Base-by-base conservation (phyloP, 257 asterid species). In the Nicotiana noctiflora region DNA sequence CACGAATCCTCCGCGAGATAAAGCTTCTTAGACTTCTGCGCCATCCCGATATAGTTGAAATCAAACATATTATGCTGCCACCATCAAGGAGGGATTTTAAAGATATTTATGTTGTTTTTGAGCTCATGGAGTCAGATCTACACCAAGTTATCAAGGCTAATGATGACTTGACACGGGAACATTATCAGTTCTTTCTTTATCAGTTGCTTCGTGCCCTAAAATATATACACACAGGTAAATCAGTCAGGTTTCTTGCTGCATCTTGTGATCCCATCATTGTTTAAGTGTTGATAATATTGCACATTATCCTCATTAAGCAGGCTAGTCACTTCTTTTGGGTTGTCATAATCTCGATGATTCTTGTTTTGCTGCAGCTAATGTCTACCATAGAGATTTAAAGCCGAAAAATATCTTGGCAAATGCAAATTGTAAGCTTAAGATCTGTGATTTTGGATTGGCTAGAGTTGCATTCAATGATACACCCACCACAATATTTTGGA, bases 131-230 rank as follows among this genome's bases (percentile, higher is more conserved):
- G 79, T 88, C 98, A 13, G 98, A 94, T 87, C 90, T 94, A 51
- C 98, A 94, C 86, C 98, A 94, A 89, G 98, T 94, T 59, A 94
- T 93, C 82, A 94, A 94, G 89, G 98, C 98, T 81, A 94, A 94
- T 81, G 97, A 93, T 88, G 98, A 94, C 85, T 89, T 93, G 94
- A 94, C 98, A 19, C 88, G 88, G 79, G 97, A 94, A 79, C 98
- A 92, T 81, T 88, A 94, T 85, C 98, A 90, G 78, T 92, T 94
- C 87, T 94, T 94, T 86, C 95, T 93, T 25, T 94, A 94, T 79
- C 97, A 93, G 87, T 85, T 94, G 89, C 95, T 93, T 77, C 97
- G 98, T 76, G 94, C 98, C 49, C 87, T 94, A 66, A 91, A 94
- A 81, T 93, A 94, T 85, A 94, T 94, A 61, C 98, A 94, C 88